Evolutionary conservation across 371 early-diverging fungal species (phyloP).

Genomic region (Mortierella sp.): DNA sequence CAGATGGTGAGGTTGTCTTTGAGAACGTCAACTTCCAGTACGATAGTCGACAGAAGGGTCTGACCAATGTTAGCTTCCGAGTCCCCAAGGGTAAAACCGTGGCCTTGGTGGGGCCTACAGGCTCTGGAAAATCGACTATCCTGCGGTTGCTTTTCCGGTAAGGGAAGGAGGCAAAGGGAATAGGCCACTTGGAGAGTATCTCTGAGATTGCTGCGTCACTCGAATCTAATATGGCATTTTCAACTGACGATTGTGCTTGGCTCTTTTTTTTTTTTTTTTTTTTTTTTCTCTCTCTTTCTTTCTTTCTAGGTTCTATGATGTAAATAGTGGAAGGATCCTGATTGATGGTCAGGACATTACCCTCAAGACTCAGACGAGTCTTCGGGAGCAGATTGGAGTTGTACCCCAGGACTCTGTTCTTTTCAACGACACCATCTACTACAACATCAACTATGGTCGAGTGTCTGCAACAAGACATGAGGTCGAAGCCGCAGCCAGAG

Average conservation of each 20-base stretch:
- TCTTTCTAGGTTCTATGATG: conserved; percentile 94
- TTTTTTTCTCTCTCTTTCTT: too few relatives aligned
- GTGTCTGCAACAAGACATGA: conserved; percentile 48
- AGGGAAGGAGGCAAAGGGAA: too few relatives aligned
- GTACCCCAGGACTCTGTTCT: conserved; percentile 80
- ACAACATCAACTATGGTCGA: conserved; percentile 72
- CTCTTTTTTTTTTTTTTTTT: too few relatives aligned
- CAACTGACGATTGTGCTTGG: too few relatives aligned
- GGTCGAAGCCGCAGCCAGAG: conserved; percentile 60
- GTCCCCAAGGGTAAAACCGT: conserved; percentile 71
- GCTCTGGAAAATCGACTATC: conserved; percentile 94
- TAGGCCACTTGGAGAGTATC: too few relatives aligned
- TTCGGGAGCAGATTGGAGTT: conserved; percentile 83
- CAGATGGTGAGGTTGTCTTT: conserved; percentile 56
- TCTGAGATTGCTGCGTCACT: too few relatives aligned
- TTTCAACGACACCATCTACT: conserved; percentile 66
- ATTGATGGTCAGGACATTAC: conserved; percentile 92
- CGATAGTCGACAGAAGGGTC: conserved; percentile 59
- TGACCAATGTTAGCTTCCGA: conserved; percentile 64
- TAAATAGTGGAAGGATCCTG: conserved; percentile 78
- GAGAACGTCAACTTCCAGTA: conserved; percentile 73
- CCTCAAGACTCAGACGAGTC: conserved; percentile 68
- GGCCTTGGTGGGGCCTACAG: conserved; percentile 82
- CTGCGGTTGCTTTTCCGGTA: conserved; percentile 84
- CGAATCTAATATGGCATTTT: too few relatives aligned